Evolutionary conservation across 768 basidiomycete genomes (phyloP), one percentile per base, ranked within the genome.

Genomic region (Russula foetens): DNA sequence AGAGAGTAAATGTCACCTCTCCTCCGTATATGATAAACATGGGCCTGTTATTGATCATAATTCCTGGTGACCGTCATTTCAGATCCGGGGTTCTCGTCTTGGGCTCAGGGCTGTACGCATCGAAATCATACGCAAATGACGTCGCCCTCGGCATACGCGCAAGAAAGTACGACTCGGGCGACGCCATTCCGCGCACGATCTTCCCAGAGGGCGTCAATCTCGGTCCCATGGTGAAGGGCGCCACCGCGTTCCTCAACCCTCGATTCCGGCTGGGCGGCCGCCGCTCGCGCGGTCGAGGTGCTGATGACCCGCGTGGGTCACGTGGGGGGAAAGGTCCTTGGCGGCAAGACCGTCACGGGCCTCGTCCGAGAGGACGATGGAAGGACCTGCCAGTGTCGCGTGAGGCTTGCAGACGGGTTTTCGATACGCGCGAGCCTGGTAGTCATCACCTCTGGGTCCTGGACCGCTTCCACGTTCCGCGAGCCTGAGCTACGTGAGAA

Each of bases 261-360:
- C 8, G 84, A 89, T 39, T 83, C 88, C 1, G 94, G 94, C 15
- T 98, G 94, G 94, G 91, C 83, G 2, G 77, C 86, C 67, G 91
- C 94, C 1, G 76, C 79, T 1, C 81, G 85, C 68, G 91, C 87
- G 3, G 67, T 92, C 9, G 67, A 71, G 2, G 69, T 78, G 11
- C 72, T 90, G 59, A 79, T 86, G 53, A 68, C 72, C 29, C 80
- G 76, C 46, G 84, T 96, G 4, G n/a, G 68, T 70, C n/a, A 68
- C 75, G 12, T 84, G 45, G 85, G 85, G 0, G 92, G 84, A 1
- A 77, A 73, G 24, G 72, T 96, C 31, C 28, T 85, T 4, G 63
- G 77, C 0, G 84, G 84, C 2, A 84, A 82, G 65, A 73, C 77
- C 29, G 89, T 86, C 11, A 68, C 69, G n/a, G 76, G 72, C 8